phyloP scores from a whole-genome alignment of 2,329 filamentous ascomycete species.

The Scytalidium lignicola region DNA sequence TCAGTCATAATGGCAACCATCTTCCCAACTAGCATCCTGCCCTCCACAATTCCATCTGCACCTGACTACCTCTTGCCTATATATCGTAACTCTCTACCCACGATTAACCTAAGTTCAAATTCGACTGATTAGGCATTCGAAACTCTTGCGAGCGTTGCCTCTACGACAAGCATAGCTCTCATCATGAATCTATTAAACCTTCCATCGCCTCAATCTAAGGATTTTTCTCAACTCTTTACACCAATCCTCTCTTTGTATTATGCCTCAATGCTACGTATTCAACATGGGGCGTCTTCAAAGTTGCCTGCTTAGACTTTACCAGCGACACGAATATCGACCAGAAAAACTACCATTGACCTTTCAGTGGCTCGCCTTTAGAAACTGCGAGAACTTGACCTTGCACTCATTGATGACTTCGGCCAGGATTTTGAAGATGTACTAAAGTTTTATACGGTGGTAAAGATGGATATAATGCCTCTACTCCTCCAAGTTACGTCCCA shows the following conservation, averaged over 20 bases:
- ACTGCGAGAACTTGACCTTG: slow-evolving; percentile 4
- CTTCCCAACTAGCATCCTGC: neutral
- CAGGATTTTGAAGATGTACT: slow-evolving; percentile 6
- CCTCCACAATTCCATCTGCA: neutral
- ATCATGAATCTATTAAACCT: slow-evolving; percentile 5
- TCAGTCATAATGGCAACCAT: neutral
- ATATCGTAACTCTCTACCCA: neutral
- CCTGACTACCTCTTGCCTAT: neutral
- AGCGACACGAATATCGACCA: slow-evolving; percentile 4
- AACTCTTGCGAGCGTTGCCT: slow-evolving; percentile 1
- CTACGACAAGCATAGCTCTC: slow-evolving; percentile 5
- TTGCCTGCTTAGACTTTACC: slow-evolving; percentile 2
- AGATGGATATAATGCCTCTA: slow-evolving; percentile 1
- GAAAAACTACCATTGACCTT: slow-evolving; percentile 8
- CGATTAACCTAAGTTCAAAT: slow-evolving; percentile 2
- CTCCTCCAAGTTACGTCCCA: slow-evolving; percentile 1
- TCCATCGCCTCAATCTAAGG: slow-evolving; percentile 5
- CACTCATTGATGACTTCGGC: slow-evolving; percentile 6
- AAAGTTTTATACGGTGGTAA: slow-evolving; percentile 4
- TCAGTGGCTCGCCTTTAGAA: slow-evolving; percentile 1
- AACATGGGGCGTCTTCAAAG: slow-evolving; percentile 5
- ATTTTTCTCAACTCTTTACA: slow-evolving; percentile 3
- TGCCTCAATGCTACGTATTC: slow-evolving; percentile 7
- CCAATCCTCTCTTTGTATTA: slow-evolving; percentile 1
- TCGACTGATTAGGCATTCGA: slow-evolving; percentile 1